Conservation (phyloP, 257 asterid species). For the Petunia secreta region DNA sequence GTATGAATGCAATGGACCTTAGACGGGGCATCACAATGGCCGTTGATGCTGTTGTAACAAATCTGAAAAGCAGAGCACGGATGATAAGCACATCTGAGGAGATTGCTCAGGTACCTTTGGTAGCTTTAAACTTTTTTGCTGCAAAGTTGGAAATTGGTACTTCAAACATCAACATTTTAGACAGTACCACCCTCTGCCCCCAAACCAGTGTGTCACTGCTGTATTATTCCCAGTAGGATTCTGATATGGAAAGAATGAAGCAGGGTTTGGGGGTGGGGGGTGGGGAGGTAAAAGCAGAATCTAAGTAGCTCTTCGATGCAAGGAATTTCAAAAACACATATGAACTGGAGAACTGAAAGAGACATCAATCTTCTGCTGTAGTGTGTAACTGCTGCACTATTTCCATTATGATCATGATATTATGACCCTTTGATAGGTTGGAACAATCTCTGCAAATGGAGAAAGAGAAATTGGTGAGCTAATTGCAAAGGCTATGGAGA, state of each 20-base stretch:
- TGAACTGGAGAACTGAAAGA: not conserved
- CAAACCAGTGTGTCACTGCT: not conserved
- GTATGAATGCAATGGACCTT: conserved; percentile 69
- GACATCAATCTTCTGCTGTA: conserved; percentile 9
- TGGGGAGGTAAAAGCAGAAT: not conserved
- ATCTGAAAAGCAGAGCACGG: conserved; percentile 58
- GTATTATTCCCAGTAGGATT: conserved; percentile 6
- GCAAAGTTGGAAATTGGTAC: not conserved
- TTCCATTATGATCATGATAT: not conserved
- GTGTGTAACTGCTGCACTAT: not conserved
- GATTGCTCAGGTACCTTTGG: conserved; percentile 53
- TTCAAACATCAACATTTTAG: not conserved
- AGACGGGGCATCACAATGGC: conserved; percentile 70
- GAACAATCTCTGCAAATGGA: conserved; percentile 66
- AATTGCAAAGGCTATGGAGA: conserved; percentile 72
- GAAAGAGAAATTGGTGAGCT: conserved; percentile 67
- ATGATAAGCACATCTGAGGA: conserved; percentile 67
- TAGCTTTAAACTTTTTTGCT: not conserved
- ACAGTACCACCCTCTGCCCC: not conserved
- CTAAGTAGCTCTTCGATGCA: not conserved
- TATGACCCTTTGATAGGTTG: conserved; percentile 40
- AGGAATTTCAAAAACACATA: not conserved
- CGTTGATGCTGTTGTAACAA: conserved; percentile 53
- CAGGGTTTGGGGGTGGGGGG: not conserved
- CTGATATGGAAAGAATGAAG: not conserved